A percentile compares a stretch with the other conserved stretches of the same genome.
These are phyloP conservation scores for Diaporthe vaccinii DNA, from an alignment of 2,329 filamentous ascomycete species.

Conservation along the genomic window DNA sequence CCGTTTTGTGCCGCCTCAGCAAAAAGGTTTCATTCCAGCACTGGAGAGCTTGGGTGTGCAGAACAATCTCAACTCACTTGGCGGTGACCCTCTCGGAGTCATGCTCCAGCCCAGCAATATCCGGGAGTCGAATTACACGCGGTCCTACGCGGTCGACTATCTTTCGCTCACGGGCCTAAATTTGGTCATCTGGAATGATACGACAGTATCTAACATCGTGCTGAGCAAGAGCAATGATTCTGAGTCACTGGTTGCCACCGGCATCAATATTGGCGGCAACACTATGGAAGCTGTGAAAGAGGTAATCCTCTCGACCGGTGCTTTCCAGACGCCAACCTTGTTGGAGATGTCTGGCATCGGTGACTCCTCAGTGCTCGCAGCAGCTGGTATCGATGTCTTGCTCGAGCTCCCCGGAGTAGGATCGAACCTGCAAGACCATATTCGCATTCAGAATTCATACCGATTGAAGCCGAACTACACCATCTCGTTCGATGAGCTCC, in stretches of 20 bases:
- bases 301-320: conserved; percentile 35
- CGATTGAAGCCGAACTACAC: conserved; percentile 41
- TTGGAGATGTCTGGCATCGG: conserved; percentile 34
- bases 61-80: conserved; percentile 20
- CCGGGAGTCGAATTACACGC: conserved; percentile 49
- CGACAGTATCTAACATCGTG: conserved; percentile 47
- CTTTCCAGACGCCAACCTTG: conserved; percentile 30
- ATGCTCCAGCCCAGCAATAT: conserved; percentile 44
- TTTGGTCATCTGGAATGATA: conserved; percentile 53
- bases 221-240: conserved; percentile 40
- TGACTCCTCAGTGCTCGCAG: conserved; percentile 31
- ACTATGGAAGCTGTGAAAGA: conserved; percentile 48
- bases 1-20: conserved; percentile 12
- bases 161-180: conserved; percentile 54
- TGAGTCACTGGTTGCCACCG: conserved; percentile 46
- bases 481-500: conserved; percentile 40
- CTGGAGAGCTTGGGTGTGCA: conserved; percentile 14
- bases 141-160: conserved; percentile 51
- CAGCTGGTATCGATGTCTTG: conserved; percentile 54
- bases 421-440: conserved; percentile 64
- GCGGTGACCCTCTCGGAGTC: neutral
- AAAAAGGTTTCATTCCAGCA: conserved; percentile 4
- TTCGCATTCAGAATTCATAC: conserved; percentile 48
- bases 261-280: conserved; percentile 42
- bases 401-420: conserved; percentile 60